Evolutionary conservation across 1,284 basidiomycete genomes (phyloP), one percentile per base, ranked within the genome.

Genomic region (Ganoderma meredithae): DNA sequence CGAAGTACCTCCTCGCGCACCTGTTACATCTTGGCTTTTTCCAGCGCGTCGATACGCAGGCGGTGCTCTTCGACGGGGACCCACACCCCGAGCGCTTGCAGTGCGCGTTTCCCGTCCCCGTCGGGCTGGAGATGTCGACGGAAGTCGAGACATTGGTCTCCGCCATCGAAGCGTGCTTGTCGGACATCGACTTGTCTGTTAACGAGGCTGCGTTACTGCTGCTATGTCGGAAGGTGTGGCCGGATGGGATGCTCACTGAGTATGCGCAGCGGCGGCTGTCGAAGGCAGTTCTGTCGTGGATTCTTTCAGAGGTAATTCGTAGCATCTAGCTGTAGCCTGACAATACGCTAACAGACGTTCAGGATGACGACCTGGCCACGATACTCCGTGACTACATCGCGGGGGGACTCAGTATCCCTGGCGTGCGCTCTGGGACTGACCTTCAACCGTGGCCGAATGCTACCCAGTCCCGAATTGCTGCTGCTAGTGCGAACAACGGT

Each of bases 191-290:
- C 76, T 80, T 95, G 27, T 87, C 90, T 0, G 83, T 89, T 40
- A 93, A 94, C 74, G 93, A 95, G 79, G 82, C 86, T 25, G 93
- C 89, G 0, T 85, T 94, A 64, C 78, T 91, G 8, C 79, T 95
- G 12, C 81, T 95, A 19, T 80, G 82, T 12, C 85, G 88, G 62
- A 85, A 88, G 69, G 86, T 92, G 68, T 93, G 90, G 89, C 93
- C 93, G 0, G 90, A 87, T 71, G 85, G 88, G 7, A 83, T 93
- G 78, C 84, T 88, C 56, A 90, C 92, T 8, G 86, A 89, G 31
- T 93, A 94, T 77, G 89, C 85, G 7, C 76, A 87, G 63, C 83
- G 81, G 62, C 82, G 89, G 62, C 77, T 91, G 31, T 80, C 85
- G n/a, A 82, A 82, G 61, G 81, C 82, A 13, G 79, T 91, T 0